Conservation (phyloP, 257 asterid genomes). For the Solanum peruvianum region DNA sequence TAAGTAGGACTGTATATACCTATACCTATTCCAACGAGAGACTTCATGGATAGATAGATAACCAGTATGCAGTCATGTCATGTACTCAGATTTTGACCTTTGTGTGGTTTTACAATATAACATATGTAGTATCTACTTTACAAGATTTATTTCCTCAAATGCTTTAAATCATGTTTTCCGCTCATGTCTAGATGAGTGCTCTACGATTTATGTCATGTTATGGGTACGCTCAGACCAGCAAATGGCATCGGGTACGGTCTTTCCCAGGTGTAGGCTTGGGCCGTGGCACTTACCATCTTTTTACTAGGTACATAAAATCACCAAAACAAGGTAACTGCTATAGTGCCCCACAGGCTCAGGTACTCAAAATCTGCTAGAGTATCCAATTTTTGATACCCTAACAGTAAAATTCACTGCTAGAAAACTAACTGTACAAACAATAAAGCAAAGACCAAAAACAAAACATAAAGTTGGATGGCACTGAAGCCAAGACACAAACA, state of each 20-base stretch:
- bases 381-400: not conserved
- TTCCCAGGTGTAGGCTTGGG: not conserved
- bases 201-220: not conserved
- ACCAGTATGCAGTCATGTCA: not conserved
- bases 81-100: not conserved
- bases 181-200: not conserved
- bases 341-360: not conserved
- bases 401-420: not conserved
- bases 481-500: not conserved
- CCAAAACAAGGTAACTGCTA: not conserved
- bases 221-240: not conserved
- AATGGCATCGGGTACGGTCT: not conserved
- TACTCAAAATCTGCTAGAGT: not conserved
- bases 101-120: not conserved
- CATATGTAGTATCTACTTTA: not conserved
- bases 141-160: not conserved
- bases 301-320: not conserved
- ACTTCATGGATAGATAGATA: not conserved
- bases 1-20: not conserved
- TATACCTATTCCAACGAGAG: not conserved
- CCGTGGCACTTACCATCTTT: not conserved
- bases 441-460: not conserved
- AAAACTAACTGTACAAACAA: not conserved
- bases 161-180: not conserved
- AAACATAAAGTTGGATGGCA: not conserved